Conservation (phyloP, 768 basidiomycete genomes). For the Tylopilus subfusipes region DNA sequence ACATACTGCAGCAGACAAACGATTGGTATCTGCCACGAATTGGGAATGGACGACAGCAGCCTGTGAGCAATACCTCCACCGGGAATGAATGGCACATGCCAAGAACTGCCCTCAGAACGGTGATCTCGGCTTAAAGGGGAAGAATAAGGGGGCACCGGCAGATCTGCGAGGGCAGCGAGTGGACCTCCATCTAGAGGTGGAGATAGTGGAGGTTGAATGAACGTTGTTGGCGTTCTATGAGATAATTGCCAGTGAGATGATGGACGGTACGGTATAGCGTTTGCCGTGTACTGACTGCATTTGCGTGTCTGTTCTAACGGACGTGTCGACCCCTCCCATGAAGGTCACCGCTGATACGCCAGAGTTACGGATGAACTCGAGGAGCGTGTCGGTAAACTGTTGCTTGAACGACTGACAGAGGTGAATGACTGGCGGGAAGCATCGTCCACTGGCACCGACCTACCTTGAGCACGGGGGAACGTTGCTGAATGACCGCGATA, state of each 20-base stretch:
- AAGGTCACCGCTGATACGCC: slow-evolving; percentile 55
- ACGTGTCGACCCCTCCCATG: slow-evolving; percentile 71
- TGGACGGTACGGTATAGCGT: not conserved
- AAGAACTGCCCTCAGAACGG: slow-evolving; percentile 22
- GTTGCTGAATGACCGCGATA: slow-evolving; percentile 69
- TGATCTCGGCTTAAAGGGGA: slow-evolving; percentile 43
- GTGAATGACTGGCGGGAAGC: not conserved
- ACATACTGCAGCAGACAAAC: slow-evolving; percentile 69
- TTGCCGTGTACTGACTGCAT: slow-evolving; percentile 55
- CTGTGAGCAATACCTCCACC: slow-evolving; percentile 72
- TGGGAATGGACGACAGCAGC: slow-evolving; percentile 56
- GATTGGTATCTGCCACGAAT: slow-evolving; percentile 49
- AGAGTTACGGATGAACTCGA: slow-evolving; percentile 52
- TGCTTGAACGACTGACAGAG: slow-evolving; percentile 59
- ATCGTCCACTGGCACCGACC: slow-evolving; percentile 4
- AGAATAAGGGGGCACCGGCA: slow-evolving; percentile 55
- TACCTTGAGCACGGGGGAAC: slow-evolving; percentile 78
- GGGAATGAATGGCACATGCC: slow-evolving; percentile 66
- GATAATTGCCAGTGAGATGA: slow-evolving; percentile 1
- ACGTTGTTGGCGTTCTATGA: slow-evolving; percentile 62
- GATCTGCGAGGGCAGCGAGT: slow-evolving; percentile 39
- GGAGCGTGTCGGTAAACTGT: slow-evolving; percentile 55
- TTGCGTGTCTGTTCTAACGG: slow-evolving; percentile 71
- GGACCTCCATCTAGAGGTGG: slow-evolving; percentile 43
- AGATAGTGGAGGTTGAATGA: slow-evolving; percentile 44